Conservation (phyloP, 139 green algal genomes). For the Yamagishiella unicocca region DNA sequence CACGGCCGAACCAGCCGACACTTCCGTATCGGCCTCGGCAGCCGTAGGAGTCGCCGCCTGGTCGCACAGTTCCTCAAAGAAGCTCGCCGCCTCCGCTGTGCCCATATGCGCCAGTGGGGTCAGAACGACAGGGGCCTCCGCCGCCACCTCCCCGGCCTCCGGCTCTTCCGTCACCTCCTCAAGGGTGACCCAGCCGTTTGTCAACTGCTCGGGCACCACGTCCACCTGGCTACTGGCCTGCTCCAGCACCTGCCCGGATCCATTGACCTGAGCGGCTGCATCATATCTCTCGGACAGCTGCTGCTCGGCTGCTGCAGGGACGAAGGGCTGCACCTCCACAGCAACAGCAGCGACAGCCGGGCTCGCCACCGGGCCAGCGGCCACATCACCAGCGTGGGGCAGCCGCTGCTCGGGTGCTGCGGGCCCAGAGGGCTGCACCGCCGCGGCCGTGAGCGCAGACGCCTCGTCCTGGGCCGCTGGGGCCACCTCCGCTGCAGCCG, state of each 20-base stretch:
- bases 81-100: neutral
- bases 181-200: neutral
- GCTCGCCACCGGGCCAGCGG: too few relatives aligned
- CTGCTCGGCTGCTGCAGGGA: neutral
- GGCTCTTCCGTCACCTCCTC: neutral
- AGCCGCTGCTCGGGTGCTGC: too few relatives aligned
- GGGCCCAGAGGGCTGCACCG: too few relatives aligned
- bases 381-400: too few relatives aligned
- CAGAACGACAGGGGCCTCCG: too few relatives aligned
- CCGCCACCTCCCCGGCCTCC: neutral
- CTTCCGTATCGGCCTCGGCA: neutral
- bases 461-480: too few relatives aligned
- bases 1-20: too few relatives aligned
- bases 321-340: neutral
- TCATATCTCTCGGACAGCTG: too few relatives aligned
- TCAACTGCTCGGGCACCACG: too few relatives aligned
- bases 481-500: neutral
- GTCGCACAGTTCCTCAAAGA: neutral
- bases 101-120: neutral
- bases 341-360: neutral
- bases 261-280: too few relatives aligned
- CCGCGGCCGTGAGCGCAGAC: too few relatives aligned
- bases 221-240: neutral
- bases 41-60: neutral
- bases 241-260: neutral